phyloP scores from a whole-genome alignment of 805 yeast species.

The Candida berthetii region DNA sequence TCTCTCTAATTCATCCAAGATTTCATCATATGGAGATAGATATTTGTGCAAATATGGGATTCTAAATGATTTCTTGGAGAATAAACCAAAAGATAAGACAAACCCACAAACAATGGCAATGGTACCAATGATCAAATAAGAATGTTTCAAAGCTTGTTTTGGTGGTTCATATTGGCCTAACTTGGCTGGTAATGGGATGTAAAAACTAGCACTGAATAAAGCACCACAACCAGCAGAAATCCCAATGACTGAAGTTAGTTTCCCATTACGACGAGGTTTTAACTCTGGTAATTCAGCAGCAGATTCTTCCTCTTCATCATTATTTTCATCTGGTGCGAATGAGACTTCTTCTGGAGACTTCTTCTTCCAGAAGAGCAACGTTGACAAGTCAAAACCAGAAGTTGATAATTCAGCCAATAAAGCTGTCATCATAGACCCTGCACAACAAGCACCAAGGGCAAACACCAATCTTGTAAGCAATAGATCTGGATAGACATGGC shows the following conservation, averaged over 20 bases:
- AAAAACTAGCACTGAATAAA: conserved; percentile 48
- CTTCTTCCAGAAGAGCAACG: conserved; percentile 11
- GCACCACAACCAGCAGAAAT: conserved; percentile 63
- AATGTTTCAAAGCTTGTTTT: conserved; percentile 35
- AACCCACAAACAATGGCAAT: conserved; percentile 32
- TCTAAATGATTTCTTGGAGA: conserved; percentile 32
- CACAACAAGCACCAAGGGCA: conserved; percentile 51
- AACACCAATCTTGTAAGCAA: conserved; percentile 47
- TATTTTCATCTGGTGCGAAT: conserved; percentile 1
- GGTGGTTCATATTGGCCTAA: conserved; percentile 34
- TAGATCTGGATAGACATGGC: conserved; percentile 41
- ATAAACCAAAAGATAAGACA: conserved; percentile 35
- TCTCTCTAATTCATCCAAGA: conserved; percentile 24
- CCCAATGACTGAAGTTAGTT: conserved; percentile 56
- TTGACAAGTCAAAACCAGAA: conserved; percentile 31
- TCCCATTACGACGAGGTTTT: conserved; percentile 40
- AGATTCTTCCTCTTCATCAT: conserved; percentile 8
- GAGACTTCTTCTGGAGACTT: background rate
- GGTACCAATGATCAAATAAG: conserved; percentile 45
- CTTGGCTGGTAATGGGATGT: conserved; percentile 51
- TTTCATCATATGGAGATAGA: conserved; percentile 22
- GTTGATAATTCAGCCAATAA: conserved; percentile 48
- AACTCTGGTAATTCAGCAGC: conserved; percentile 13
- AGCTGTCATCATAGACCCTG: conserved; percentile 56
- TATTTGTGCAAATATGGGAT: conserved; percentile 17